Evolutionary conservation across 2,329 filamentous ascomycete species (phyloP).

Genomic region (Aureobasidium uvarum): DNA sequence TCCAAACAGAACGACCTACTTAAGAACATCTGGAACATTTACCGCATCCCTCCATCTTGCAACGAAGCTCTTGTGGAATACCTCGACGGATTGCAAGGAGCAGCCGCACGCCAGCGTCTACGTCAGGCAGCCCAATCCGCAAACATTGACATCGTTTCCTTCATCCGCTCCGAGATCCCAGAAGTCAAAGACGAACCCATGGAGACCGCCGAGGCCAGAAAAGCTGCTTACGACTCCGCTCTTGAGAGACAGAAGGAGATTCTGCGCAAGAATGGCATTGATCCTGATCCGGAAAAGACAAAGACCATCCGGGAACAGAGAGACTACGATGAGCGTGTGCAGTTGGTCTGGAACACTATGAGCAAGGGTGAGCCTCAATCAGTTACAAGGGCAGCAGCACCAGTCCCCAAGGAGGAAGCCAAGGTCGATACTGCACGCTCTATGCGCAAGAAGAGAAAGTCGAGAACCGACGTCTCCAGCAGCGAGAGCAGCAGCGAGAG

Average conservation of each 20-base stretch:
- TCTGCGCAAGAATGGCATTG: slow-evolving; percentile 31
- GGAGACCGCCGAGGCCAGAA: slow-evolving; percentile 39
- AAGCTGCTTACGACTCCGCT: slow-evolving; percentile 41
- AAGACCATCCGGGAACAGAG: slow-evolving; percentile 39
- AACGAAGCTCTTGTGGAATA: slow-evolving; percentile 72
- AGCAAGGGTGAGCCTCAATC: slow-evolving; percentile 27
- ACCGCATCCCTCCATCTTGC: slow-evolving; percentile 67
- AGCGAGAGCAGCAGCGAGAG: slow-evolving; percentile 23
- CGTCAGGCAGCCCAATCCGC: slow-evolving; percentile 63
- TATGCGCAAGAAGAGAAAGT: slow-evolving; percentile 35
- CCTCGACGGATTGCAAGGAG: slow-evolving; percentile 74
- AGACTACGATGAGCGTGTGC: slow-evolving; percentile 38
- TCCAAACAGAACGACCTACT: slow-evolving; percentile 82
- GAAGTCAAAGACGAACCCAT: slow-evolving; percentile 32
- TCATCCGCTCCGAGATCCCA: slow-evolving; percentile 19
- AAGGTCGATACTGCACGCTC: slow-evolving; percentile 20
- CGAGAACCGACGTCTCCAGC: slow-evolving; percentile 37
- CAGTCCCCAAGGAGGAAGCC: slow-evolving; percentile 7
- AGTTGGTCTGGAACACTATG: slow-evolving; percentile 31
- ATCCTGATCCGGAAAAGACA: slow-evolving; percentile 34
- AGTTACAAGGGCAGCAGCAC: not conserved
- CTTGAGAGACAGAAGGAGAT: slow-evolving; percentile 39
- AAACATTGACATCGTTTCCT: slow-evolving; percentile 48
- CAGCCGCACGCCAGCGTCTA: slow-evolving; percentile 64
- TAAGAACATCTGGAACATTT: slow-evolving; percentile 73